Percentiles rank a stretch among this genome's conserved stretches.
Evolutionary conservation across 2,329 filamentous ascomycete genomes (phyloP).

Genomic region (Venturiaceae sp.): DNA sequence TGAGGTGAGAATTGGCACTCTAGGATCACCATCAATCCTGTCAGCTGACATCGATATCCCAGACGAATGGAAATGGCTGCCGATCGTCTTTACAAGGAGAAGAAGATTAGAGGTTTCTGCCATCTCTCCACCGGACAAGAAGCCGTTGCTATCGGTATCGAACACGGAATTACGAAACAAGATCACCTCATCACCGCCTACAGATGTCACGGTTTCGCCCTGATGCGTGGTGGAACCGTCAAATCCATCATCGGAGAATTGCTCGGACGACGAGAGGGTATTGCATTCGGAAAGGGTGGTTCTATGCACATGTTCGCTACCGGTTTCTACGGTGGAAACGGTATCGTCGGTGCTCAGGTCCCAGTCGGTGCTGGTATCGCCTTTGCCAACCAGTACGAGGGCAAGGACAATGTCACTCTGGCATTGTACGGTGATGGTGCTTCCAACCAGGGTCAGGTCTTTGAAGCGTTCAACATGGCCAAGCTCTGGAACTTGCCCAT

Average conservation of each 20-base stretch:
- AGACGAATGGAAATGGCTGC: constrained; percentile 99
- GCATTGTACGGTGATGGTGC: constrained; percentile 96
- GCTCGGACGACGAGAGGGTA: constrained; percentile 88
- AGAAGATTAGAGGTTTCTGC: constrained; percentile 99
- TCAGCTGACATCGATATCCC: not conserved
- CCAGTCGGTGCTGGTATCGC: constrained; percentile 93
- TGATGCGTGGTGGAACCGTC: constrained; percentile 89
- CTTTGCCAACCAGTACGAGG: constrained; percentile 92
- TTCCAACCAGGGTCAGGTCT: constrained; percentile 98
- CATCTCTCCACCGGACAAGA: constrained; percentile 97
- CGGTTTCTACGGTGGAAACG: constrained; percentile 97
- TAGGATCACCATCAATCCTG: not conserved
- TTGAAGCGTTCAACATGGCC: constrained; percentile 99
- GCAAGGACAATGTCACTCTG: constrained; percentile 75
- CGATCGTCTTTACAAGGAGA: constrained; percentile 99
- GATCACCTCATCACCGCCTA: constrained; percentile 98
- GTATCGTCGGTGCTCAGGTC: constrained; percentile 97
- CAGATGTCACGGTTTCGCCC: constrained; percentile 95
- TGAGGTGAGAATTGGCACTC: constrained; percentile 55
- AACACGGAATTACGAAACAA: constrained; percentile 82
- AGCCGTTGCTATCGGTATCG: constrained; percentile 92
- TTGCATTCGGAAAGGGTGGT: constrained; percentile 96
- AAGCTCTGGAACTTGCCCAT: constrained; percentile 97
- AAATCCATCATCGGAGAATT: constrained; percentile 94
- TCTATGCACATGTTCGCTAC: constrained; percentile 99